phyloP scores from a whole-genome alignment of 2,329 filamentous ascomycete species.

The Basipetospora chlamydospora region DNA sequence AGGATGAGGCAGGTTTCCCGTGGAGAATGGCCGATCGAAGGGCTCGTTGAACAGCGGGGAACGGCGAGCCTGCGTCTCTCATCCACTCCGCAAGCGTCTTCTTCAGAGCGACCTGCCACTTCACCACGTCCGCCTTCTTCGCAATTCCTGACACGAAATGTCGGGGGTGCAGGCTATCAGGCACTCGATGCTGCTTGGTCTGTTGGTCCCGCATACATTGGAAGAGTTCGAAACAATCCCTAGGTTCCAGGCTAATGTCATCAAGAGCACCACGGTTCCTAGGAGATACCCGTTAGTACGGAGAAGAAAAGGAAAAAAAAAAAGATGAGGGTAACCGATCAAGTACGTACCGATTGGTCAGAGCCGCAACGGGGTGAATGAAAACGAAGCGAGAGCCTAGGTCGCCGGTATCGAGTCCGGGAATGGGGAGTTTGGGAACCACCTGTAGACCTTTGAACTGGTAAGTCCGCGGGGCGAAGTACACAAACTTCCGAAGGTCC shows the following conservation, averaged over 20 bases:
- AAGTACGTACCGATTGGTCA: constrained; percentile 37
- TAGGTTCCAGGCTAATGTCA: constrained; percentile 54
- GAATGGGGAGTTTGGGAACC: constrained; percentile 24
- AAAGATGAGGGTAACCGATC: background rate
- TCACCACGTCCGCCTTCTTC: constrained; percentile 49
- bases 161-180: constrained; percentile 31
- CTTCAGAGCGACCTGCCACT: constrained; percentile 52
- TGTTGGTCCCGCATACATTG: constrained; percentile 45
- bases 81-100: constrained; percentile 45
- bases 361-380: constrained; percentile 51
- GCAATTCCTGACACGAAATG: constrained; percentile 36
- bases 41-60: constrained; percentile 28
- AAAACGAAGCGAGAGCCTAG: constrained; percentile 32
- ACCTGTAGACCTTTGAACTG: constrained; percentile 36
- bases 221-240: constrained; percentile 56
- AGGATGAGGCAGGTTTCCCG: constrained; percentile 7
- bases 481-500: constrained; percentile 62
- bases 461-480: constrained; percentile 33
- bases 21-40: constrained; percentile 15
- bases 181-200: constrained; percentile 33
- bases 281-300: background rate
- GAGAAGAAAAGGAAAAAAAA: background rate
- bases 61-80: constrained; percentile 28
- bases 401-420: constrained; percentile 27
- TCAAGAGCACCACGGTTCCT: constrained; percentile 46